These are phyloP conservation scores for Bipolaris victoriae DNA, from an alignment of 2,329 filamentous ascomycete genomes.

Conservation along the genomic window DNA sequence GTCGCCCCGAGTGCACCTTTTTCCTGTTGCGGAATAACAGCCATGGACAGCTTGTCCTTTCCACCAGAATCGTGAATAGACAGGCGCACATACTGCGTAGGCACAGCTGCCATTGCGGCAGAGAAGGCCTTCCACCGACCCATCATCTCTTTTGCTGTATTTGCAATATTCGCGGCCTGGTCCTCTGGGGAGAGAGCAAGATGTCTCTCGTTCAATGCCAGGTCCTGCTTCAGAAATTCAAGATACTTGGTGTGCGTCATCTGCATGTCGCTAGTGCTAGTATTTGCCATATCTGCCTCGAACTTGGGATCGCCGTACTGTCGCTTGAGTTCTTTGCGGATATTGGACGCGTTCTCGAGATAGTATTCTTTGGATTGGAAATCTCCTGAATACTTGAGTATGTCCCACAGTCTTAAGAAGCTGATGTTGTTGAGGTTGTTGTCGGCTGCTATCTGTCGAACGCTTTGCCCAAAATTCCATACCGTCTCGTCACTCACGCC, in stretches of 20 bases:
- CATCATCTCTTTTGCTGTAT: constrained; percentile 43
- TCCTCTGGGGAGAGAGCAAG: constrained; percentile 24
- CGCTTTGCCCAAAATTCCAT: constrained; percentile 46
- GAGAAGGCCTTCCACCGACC: constrained; percentile 36
- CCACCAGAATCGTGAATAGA: constrained; percentile 43
- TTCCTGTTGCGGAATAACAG: constrained; percentile 32
- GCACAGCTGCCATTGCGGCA: constrained; percentile 27
- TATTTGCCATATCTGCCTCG: constrained; percentile 40
- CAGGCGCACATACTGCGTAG: constrained; percentile 34
- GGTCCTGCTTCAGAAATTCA: constrained; percentile 35
- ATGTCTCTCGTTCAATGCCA: constrained; percentile 26
- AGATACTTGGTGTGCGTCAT: constrained; percentile 40
- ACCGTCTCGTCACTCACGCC: constrained; percentile 52
- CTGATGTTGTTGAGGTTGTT: constrained; percentile 28
- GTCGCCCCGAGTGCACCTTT: constrained; percentile 30
- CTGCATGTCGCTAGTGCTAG: constrained; percentile 32
- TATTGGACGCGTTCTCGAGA: constrained; percentile 29
- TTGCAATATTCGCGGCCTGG: constrained; percentile 27
- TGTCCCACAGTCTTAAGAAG: constrained; percentile 29
- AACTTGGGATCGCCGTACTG: constrained; percentile 34
- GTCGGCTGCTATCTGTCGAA: constrained; percentile 22
- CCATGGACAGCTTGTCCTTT: constrained; percentile 39
- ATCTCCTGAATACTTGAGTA: constrained; percentile 24
- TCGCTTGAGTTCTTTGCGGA: constrained; percentile 33
- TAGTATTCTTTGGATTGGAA: constrained; percentile 31